Evolutionary conservation across 768 basidiomycete genomes (phyloP).

Genomic region (Pleurotus sapidus): DNA sequence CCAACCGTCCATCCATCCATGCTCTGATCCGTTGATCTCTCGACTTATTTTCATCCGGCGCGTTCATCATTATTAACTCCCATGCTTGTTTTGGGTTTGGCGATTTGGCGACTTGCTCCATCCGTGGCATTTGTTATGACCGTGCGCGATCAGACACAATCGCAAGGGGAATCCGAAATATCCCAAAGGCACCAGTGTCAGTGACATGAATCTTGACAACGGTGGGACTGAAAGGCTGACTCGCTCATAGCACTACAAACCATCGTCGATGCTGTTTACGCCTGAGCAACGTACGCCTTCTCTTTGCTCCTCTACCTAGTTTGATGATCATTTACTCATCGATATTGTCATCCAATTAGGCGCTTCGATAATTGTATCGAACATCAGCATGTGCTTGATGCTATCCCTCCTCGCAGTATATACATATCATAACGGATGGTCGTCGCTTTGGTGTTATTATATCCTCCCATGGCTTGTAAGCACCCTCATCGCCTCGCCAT

Average conservation of each 20-base stretch:
- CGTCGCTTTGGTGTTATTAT: conserved; percentile 36
- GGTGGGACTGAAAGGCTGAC: background rate
- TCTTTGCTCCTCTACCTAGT: too few species aligned
- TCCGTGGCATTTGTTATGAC: too few species aligned
- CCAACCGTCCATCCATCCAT: too few species aligned
- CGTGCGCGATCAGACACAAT: conserved; percentile 29
- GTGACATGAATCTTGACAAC: conserved; percentile 12
- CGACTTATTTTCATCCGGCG: too few species aligned
- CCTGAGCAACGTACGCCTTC: conserved; percentile 37
- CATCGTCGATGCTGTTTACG: conserved; percentile 42
- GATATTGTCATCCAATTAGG: conserved; percentile 17
- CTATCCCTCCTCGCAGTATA: conserved; percentile 28
- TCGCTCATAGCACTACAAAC: conserved; percentile 34
- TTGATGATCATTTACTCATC: background rate
- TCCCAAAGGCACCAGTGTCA: conserved; percentile 40
- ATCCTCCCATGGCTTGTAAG: conserved; percentile 47
- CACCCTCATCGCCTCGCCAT: background rate
- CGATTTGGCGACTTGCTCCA: too few species aligned
- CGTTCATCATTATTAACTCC: too few species aligned
- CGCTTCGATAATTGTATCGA: conserved; percentile 36
- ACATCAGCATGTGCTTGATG: conserved; percentile 38
- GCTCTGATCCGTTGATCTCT: too few species aligned
- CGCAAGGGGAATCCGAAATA: conserved; percentile 45
- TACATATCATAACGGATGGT: conserved; percentile 26
- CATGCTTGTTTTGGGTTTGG: too few species aligned